Evolutionary conservation across 2,329 filamentous ascomycete genomes (phyloP), one percentile per base, ranked within the genome.

Genomic region (Trichoderma gracile): DNA sequence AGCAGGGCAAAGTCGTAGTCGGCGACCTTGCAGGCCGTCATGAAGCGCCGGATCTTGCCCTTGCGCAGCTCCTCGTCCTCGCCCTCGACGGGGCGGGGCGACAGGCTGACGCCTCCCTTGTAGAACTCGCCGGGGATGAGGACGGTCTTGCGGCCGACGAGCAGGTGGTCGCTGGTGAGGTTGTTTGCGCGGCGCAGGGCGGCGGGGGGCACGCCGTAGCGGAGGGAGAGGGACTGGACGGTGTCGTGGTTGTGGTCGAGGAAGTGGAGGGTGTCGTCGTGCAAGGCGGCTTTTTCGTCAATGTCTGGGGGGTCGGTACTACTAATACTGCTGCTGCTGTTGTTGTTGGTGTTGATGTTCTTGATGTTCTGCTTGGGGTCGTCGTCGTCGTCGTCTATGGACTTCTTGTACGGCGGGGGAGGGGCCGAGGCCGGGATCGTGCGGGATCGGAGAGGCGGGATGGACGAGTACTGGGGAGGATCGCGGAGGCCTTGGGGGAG

Each of bases 1-100:
- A 93, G 74, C 30, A 90, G 74, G 1, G 91, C 91, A 57, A 92
- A 80, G 72, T 92, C 89, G 77, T 88, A 93, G 80, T 93, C 89
- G 25, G 85, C 79, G 30, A 91, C 89, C 73, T 94, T 94, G 77
- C 88, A 91, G 1, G 83, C 82, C 2, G 92, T 86, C 91, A 93
- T 93, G 81, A 89, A 94, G 67, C 89, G 84, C 47, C 91, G 82
- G 40, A 94, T 82, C 72, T 88, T 88, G 19, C 79, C 82, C 77
- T 91, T 93, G 67, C 87, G 83, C 56, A 84, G 79, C 76, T 91
- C 88, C 71, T 92, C 90, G 52, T 90, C 89, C 72, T 92, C 90
- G 54, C 88, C 86, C 61, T 90, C 89, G n/a, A 91, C 70, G 0
- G 91, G 90, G 30, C 83, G 79, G 1, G 90, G 89, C 52, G 87